Percentiles rank a stretch among this genome's conserved stretches.
phyloP scores from a whole-genome alignment of 805 yeast species.

The Saccharomycopsis lassenensis region DNA sequence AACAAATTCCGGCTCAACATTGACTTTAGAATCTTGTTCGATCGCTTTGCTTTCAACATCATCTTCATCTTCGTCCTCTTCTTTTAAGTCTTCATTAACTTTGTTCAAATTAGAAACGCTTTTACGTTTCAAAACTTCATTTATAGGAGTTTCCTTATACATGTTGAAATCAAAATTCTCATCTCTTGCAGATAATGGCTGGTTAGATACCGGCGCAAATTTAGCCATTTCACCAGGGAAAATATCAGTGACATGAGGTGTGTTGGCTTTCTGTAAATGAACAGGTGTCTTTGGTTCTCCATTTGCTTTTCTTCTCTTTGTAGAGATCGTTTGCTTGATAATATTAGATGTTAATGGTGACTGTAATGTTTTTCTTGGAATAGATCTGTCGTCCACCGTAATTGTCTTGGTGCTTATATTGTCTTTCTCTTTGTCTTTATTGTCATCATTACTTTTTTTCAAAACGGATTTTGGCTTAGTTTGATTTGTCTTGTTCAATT shows the following conservation, averaged over 20 bases:
- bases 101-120: background rate
- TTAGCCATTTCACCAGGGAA: constrained; percentile 35
- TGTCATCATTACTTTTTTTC: too few species aligned
- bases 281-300: constrained; percentile 18
- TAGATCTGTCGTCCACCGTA: background rate
- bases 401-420: constrained; percentile 1
- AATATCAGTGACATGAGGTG: constrained; percentile 37
- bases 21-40: constrained; percentile 28
- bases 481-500: too few species aligned
- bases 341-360: constrained; percentile 15
- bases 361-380: constrained; percentile 12
- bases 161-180: constrained; percentile 27
- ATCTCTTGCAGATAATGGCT: constrained; percentile 40
- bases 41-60: constrained; percentile 28
- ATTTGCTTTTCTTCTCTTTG: constrained; percentile 4
- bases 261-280: constrained; percentile 15
- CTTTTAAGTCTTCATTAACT: constrained; percentile 15
- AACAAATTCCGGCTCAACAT: constrained; percentile 3
- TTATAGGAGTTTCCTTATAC: constrained; percentile 16
- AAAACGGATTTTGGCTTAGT: too few species aligned
- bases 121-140: constrained; percentile 8
- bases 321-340: constrained; percentile 15
- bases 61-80: constrained; percentile 19
- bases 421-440: constrained; percentile 4
- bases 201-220: constrained; percentile 39